phyloP scores from a whole-genome alignment of 148 eudicot genomes.

The Silene conica region DNA sequence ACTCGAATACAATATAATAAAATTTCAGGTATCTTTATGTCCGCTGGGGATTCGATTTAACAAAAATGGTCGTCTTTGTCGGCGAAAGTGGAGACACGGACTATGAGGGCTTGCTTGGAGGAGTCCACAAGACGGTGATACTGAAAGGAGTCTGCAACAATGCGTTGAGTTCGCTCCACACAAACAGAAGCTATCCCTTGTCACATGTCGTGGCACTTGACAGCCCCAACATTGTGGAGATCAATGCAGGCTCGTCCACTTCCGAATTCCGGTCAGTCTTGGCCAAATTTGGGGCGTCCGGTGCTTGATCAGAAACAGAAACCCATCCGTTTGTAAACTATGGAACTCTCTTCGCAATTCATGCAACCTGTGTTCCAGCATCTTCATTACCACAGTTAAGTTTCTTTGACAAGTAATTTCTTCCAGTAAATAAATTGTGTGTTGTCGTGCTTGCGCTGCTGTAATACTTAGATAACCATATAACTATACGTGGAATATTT shows the following conservation, averaged over 20 bases:
- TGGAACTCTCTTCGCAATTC: not conserved
- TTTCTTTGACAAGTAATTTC: conserved; percentile 4
- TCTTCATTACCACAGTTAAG: not conserved
- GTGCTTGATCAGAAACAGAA: conserved; percentile 19
- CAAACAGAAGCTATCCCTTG: conserved; percentile 74
- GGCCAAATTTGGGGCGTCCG: conserved; percentile 42
- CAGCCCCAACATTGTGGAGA: conserved; percentile 60
- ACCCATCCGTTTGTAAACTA: not conserved
- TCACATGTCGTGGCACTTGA: conserved; percentile 62
- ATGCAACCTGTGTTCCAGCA: not conserved
- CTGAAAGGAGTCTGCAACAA: conserved; percentile 61
- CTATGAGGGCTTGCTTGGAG: conserved; percentile 84
- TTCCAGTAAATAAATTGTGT: not conserved
- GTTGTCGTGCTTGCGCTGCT: not conserved
- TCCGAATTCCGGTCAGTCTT: conserved; percentile 47
- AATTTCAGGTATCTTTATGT: conserved; percentile 65
- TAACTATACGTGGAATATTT: not conserved
- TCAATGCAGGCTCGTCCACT: conserved; percentile 30
- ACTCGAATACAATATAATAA: not conserved
- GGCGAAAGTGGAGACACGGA: conserved; percentile 96
- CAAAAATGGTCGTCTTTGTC: conserved; percentile 74
- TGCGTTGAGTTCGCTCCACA: conserved; percentile 45
- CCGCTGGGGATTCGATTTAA: conserved; percentile 77
- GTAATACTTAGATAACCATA: not conserved
- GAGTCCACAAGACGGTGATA: conserved; percentile 73